A percentile compares a stretch with the other conserved stretches of the same genome.
phyloP scores from a whole-genome alignment of 2,329 filamentous ascomycete species.

The Monilinia fructicola region DNA sequence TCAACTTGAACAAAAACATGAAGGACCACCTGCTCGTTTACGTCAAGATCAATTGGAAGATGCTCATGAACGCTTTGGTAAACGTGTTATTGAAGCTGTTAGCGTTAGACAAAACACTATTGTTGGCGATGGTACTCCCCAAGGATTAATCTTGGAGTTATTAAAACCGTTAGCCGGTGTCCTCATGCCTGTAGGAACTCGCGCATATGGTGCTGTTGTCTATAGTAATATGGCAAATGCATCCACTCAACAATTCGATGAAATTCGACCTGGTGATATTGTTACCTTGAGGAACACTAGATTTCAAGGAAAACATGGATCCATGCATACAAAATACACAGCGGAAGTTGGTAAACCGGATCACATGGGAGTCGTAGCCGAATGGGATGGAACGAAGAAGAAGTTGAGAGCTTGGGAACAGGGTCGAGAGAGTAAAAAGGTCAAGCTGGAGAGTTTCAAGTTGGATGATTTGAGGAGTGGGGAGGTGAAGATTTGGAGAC shows the following conservation, averaged over 20 bases:
- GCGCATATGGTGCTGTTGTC: constrained; percentile 86
- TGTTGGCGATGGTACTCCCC: constrained; percentile 81
- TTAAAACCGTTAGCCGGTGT: constrained; percentile 71
- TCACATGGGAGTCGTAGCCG: constrained; percentile 86
- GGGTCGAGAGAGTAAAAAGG: constrained; percentile 87
- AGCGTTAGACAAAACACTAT: constrained; percentile 72
- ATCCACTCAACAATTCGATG: constrained; percentile 82
- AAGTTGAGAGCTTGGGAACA: constrained; percentile 96
- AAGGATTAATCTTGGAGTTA: constrained; percentile 75
- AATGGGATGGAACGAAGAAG: constrained; percentile 99
- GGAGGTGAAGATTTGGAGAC: constrained; percentile 95
- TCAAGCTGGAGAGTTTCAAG: constrained; percentile 91
- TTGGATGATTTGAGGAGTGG: constrained; percentile 88
- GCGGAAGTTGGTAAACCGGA: constrained; percentile 81
- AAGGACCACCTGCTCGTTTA: constrained; percentile 74
- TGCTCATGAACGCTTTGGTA: constrained; percentile 78
- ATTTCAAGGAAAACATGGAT: constrained; percentile 92
- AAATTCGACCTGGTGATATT: constrained; percentile 91
- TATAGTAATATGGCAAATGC: constrained; percentile 96
- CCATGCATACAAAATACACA: constrained; percentile 93
- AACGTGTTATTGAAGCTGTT: constrained; percentile 70
- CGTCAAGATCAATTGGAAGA: constrained; percentile 92
- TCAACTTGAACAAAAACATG: constrained; percentile 79
- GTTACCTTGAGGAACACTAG: constrained; percentile 88
- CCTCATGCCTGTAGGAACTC: constrained; percentile 79